Evolutionary conservation across 306 rosid species (phyloP).

Genomic region (Acacia crassicarpa): DNA sequence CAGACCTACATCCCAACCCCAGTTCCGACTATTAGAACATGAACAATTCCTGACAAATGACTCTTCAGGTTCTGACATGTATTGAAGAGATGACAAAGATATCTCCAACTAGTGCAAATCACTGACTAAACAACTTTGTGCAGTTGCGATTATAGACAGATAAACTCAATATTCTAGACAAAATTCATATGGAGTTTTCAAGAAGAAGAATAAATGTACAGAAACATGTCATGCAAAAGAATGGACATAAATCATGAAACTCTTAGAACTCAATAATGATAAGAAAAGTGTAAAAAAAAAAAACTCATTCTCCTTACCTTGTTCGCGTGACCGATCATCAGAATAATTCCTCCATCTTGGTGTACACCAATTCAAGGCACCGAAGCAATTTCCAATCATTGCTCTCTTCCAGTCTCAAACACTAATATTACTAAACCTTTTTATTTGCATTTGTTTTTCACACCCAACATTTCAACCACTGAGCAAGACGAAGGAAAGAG

Average conservation of each 20-base stretch:
- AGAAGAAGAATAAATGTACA: not conserved
- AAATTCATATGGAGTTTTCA: not conserved
- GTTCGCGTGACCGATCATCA: conserved; percentile 35
- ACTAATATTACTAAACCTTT: conserved; percentile 28
- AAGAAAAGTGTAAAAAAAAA: not conserved
- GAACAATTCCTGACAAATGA: not conserved
- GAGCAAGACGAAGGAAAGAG: not conserved
- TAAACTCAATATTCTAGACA: conserved; percentile 2
- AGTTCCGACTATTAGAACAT: conserved; percentile 20
- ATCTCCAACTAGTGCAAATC: conserved; percentile 1
- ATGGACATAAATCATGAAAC: conserved; percentile 9
- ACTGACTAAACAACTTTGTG: conserved; percentile 14
- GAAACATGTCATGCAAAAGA: conserved; percentile 5
- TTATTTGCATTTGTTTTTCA: conserved; percentile 30
- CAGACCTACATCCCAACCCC: not conserved
- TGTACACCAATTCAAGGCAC: conserved; percentile 49
- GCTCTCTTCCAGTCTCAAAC: conserved; percentile 24
- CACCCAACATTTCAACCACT: conserved; percentile 10
- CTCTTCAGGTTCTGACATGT: not conserved
- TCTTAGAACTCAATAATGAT: conserved; percentile 6
- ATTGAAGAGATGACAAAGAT: not conserved
- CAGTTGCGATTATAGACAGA: not conserved
- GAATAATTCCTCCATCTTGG: conserved; percentile 17
- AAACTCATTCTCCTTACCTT: conserved; percentile 39
- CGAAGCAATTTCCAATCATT: conserved; percentile 64